Percentiles rank a stretch among this genome's conserved stretches.
These are phyloP conservation scores for Eucalyptus cladocalyx DNA, from an alignment of 345 rosid species.

Conservation along the genomic window DNA sequence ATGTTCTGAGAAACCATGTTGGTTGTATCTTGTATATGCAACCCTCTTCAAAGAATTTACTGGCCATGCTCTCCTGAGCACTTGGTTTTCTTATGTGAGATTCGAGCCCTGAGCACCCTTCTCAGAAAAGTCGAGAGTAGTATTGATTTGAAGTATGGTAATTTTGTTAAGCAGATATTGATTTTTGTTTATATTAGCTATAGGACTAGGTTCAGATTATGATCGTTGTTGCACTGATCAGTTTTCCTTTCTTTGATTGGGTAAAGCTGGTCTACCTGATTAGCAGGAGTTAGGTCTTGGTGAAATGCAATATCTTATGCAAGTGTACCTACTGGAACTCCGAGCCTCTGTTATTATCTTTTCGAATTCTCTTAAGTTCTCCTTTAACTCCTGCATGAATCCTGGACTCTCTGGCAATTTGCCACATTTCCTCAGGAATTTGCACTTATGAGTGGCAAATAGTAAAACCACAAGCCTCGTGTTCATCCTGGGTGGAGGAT, in stretches of 20 bases:
- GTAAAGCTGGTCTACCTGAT: not conserved
- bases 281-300: not conserved
- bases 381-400: not conserved
- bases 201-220: not conserved
- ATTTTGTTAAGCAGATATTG: not conserved
- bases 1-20: not conserved
- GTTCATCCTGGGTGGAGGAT: not conserved
- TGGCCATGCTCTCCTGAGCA: not conserved
- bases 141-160: not conserved
- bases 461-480: not conserved
- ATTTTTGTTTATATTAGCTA: not conserved
- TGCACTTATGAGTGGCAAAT: not conserved
- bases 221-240: not conserved
- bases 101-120: not conserved
- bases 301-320: not conserved
- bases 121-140: not conserved
- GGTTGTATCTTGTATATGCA: not conserved
- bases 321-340: not conserved
- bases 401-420: not conserved
- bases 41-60: not conserved
- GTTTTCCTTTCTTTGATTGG: not conserved
- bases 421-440: not conserved
- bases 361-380: not conserved
- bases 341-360: not conserved
- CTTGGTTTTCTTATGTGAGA: not conserved